These are phyloP conservation scores for Neonothopanus nambi DNA, from an alignment of 1,284 basidiomycete species.

Conservation along the genomic window DNA sequence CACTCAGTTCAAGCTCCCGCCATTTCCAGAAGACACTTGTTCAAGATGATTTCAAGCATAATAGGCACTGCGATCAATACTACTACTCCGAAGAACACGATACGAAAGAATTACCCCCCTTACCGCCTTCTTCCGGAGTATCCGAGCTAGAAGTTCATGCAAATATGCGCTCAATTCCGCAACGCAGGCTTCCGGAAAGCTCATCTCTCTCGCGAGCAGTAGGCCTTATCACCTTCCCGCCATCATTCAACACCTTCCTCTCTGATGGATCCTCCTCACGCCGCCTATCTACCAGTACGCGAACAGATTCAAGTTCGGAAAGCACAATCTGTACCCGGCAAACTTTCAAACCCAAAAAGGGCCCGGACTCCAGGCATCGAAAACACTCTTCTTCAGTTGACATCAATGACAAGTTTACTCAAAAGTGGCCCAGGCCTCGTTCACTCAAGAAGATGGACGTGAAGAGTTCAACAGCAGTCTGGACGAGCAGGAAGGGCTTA, in stretches of 20 bases:
- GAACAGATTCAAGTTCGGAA: constrained; percentile 19
- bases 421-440: constrained; percentile 52
- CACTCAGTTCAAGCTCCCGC: not conserved
- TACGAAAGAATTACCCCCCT: too few relatives aligned
- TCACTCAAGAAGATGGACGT: constrained; percentile 31
- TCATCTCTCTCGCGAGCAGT: constrained; percentile 16
- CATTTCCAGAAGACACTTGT: too few relatives aligned
- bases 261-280: constrained; percentile 11
- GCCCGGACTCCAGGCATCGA: constrained; percentile 18
- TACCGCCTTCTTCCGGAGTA: too few relatives aligned
- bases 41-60: too few relatives aligned
- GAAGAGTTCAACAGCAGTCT: constrained; percentile 3
- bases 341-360: constrained; percentile 22
- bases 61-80: too few relatives aligned
- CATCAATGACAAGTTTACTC: constrained; percentile 48
- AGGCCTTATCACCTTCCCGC: constrained; percentile 18
- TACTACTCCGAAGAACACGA: too few relatives aligned
- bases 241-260: not conserved
- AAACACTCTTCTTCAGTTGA: constrained; percentile 29
- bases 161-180: not conserved
- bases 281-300: constrained; percentile 14
- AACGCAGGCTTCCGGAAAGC: not conserved
- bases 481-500: constrained; percentile 21
- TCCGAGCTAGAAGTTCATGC: too few relatives aligned
- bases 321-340: constrained; percentile 14